Evolutionary conservation across 192 early-diverging fungal species (phyloP).

Genomic region (Cetraspora pellucida): DNA sequence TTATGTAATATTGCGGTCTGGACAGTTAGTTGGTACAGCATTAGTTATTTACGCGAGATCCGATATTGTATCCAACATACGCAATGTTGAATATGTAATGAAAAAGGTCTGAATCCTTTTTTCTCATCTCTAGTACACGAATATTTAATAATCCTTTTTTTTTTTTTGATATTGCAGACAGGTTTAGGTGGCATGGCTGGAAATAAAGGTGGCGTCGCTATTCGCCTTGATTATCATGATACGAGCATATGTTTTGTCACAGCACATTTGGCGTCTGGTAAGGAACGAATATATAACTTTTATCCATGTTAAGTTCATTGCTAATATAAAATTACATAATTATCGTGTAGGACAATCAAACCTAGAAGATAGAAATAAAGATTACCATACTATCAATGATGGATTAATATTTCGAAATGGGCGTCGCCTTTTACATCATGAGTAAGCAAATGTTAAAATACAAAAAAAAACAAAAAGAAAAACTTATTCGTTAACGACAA

Average conservation of each 20-base stretch:
- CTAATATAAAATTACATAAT: neutral
- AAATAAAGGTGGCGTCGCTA: constrained; percentile 96
- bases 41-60: constrained; percentile 85
- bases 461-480: too few species aligned
- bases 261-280: constrained; percentile 91
- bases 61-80: constrained; percentile 66
- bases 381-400: constrained; percentile 78
- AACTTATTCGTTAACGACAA: too few species aligned
- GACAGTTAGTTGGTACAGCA: constrained; percentile 89
- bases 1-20: constrained; percentile 83
- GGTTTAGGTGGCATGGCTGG: constrained; percentile 94
- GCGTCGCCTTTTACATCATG: constrained; percentile 72
- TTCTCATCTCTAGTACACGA: neutral
- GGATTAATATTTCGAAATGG: constrained; percentile 75
- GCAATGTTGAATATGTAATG: constrained; percentile 80
- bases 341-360: constrained; percentile 56
- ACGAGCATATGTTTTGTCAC: constrained; percentile 89
- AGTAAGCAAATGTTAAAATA: constrained; percentile 66
- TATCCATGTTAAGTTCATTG: too few species aligned
- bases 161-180: constrained; percentile 56
- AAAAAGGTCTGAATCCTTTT: constrained; percentile 61
- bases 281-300: constrained; percentile 10
- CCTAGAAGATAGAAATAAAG: constrained; percentile 79
- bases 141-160: neutral
- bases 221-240: constrained; percentile 84